Base-by-base conservation (phyloP, 2,329 filamentous ascomycete species). In the Penicillium sp. region DNA sequence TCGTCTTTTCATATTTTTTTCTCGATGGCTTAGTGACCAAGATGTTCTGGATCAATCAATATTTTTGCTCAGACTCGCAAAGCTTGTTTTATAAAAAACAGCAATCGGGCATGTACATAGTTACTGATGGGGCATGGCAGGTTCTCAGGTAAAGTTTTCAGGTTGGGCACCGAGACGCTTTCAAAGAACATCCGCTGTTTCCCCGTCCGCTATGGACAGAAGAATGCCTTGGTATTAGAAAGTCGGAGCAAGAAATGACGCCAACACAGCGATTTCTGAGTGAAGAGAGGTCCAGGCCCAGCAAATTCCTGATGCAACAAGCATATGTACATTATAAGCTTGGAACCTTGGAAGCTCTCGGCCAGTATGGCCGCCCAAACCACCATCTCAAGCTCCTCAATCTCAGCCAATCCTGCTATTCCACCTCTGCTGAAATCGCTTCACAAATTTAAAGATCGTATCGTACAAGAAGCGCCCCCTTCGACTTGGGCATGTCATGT, bases 381-480 rank as follows among this genome's bases (percentile, higher is more conserved):
- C 28, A 35, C 38, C 27, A 35, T 16, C 16, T 18, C 6, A 9
- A 9, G n/a, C 31, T 18, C 35, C 35, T 18, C 10, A 38, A 20
- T 22, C 10, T 38, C 22, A 10, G 18, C 35, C 35, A 38, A 20
- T 20, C 44, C 44, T 33, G 25, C 27, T 28, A 27, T 43, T 30
- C 30, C 44, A 46, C 27, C 33, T 28, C 36, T 49, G 40, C 42
- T 49, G 39, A 51, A 49, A 62, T 46, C 51, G 52, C 60, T 51
- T 40, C 28, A 48, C 42, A 49, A 45, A 48, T 56, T 44, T 49
- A 51, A 53, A 53, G 44, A 55, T 56, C 45, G 47, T 69, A 69
- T 69, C 63, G 63, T 70, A 70, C 68, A 70, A 58, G 50, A 49
- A 60, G 40, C 50, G 49, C 53, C 56, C 51, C 47, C 44, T 52